Conservation (phyloP, 768 basidiomycete species). For the Mycena alexandri region DNA sequence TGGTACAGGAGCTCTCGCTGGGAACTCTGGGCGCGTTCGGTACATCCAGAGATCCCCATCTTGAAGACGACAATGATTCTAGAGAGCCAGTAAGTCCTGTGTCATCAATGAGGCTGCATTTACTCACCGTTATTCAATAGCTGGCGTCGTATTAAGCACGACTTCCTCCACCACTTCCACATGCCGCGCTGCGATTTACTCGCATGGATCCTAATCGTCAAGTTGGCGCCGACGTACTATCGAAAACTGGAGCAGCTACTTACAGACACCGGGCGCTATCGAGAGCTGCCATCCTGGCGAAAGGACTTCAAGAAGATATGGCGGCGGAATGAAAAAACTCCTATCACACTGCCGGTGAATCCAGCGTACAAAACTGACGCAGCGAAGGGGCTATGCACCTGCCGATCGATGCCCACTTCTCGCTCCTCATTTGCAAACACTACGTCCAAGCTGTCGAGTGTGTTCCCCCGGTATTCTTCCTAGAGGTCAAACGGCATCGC, state of each 20-base stretch:
- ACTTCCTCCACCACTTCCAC: constrained; percentile 34
- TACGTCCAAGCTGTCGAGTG: too few relatives aligned
- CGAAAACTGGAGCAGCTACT: constrained; percentile 40
- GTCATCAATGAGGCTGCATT: too few relatives aligned
- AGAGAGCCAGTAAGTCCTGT: constrained; percentile 48
- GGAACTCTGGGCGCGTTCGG: constrained; percentile 44
- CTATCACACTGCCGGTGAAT: too few relatives aligned
- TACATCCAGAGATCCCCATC: constrained; percentile 35
- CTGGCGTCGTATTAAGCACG: constrained; percentile 49
- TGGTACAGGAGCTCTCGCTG: too few relatives aligned
- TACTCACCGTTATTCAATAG: constrained; percentile 36
- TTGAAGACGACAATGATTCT: constrained; percentile 47
- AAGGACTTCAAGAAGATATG: too few relatives aligned
- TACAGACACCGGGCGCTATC: constrained; percentile 38
- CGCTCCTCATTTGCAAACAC: too few relatives aligned
- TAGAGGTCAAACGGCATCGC: too few relatives aligned
- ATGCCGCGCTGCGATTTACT: constrained; percentile 48
- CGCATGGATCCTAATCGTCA: constrained; percentile 46
- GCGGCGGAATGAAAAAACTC: too few relatives aligned
- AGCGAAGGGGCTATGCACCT: too few relatives aligned
- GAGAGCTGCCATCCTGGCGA: constrained; percentile 42
- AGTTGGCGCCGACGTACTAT: constrained; percentile 48
- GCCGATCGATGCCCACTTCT: too few relatives aligned
- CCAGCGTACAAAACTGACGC: too few relatives aligned
- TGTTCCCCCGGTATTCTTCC: too few relatives aligned